Evolutionary conservation across 1,139 yeast genomes (phyloP).

Genomic region (Scheffersomyces parashehatae): DNA sequence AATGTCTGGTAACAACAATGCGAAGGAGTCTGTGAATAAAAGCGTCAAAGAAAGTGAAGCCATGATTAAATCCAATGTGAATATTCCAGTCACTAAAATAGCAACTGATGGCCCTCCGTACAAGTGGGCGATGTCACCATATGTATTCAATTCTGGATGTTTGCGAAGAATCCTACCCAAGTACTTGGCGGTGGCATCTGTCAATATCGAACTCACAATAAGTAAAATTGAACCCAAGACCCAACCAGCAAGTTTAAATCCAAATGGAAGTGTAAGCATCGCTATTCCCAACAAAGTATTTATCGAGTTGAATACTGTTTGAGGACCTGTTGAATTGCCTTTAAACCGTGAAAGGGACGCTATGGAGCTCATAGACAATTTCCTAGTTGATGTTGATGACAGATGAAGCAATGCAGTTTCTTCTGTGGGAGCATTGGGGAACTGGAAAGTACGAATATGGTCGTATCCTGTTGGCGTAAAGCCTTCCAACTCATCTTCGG

Average conservation of each 20-base stretch:
- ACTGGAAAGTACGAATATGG: constrained; percentile 14
- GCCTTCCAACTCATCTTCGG: not conserved
- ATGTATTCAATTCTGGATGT: constrained; percentile 34
- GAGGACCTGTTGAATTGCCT: constrained; percentile 65
- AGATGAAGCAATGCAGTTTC: constrained; percentile 1
- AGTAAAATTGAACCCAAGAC: constrained; percentile 59
- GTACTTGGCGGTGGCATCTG: constrained; percentile 67
- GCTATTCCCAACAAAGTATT: constrained; percentile 89
- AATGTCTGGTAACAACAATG: constrained; percentile 59
- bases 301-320: constrained; percentile 83
- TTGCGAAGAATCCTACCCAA: constrained; percentile 34
- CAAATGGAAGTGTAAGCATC: constrained; percentile 79
- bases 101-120: constrained; percentile 47
- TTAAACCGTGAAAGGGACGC: constrained; percentile 4
- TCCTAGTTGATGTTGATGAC: not conserved
- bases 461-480: constrained; percentile 5
- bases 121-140: constrained; percentile 47
- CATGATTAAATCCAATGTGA: constrained; percentile 76
- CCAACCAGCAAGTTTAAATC: constrained; percentile 81
- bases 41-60: constrained; percentile 77
- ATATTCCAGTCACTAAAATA: constrained; percentile 67
- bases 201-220: constrained; percentile 56
- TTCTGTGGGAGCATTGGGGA: constrained; percentile 15
- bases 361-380: not conserved
- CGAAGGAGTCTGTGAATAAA: constrained; percentile 81